Percentiles rank a stretch among this genome's conserved stretches.
Conservation (phyloP, 805 yeast species). For the Saccharomycopsis sp. region DNA sequence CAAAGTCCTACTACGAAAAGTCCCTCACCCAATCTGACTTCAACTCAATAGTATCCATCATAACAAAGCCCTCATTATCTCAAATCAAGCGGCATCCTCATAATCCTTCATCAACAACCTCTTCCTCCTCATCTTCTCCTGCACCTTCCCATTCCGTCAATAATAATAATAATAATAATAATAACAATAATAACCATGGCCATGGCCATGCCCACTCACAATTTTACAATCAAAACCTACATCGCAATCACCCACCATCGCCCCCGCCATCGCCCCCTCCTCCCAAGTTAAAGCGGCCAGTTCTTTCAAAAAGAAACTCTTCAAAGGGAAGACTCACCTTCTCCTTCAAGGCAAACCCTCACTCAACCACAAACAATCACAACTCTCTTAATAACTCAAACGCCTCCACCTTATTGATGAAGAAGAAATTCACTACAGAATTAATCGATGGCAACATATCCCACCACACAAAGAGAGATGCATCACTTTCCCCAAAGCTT, state of each 20-base stretch:
- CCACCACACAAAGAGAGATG: too few species aligned
- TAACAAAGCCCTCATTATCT: conserved; percentile 10
- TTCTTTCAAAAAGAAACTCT: conserved; percentile 4
- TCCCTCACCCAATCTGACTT: conserved; percentile 6
- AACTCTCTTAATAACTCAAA: too few species aligned
- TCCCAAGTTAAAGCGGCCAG: too few species aligned
- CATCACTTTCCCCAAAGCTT: too few species aligned
- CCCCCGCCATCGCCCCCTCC: too few species aligned
- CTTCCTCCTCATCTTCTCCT: not conserved
- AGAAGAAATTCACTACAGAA: too few species aligned
- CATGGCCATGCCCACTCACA: not conserved
- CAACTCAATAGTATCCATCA: conserved; percentile 11
- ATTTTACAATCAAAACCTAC: not conserved
- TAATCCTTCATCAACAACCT: not conserved
- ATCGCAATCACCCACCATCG: too few species aligned
- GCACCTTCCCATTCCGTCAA: too few species aligned
- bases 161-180: not conserved
- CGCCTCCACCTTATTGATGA: too few species aligned
- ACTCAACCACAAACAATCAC: too few species aligned
- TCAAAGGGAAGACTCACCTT: conserved; percentile 9
- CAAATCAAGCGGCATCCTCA: not conserved
- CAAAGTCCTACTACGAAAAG: conserved; percentile 1
- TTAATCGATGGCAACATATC: too few species aligned
- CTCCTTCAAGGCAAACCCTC: not conserved
- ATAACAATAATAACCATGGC: not conserved